Conservation (phyloP, 164 flowering plant species). For the Buxus sempervirens region DNA sequence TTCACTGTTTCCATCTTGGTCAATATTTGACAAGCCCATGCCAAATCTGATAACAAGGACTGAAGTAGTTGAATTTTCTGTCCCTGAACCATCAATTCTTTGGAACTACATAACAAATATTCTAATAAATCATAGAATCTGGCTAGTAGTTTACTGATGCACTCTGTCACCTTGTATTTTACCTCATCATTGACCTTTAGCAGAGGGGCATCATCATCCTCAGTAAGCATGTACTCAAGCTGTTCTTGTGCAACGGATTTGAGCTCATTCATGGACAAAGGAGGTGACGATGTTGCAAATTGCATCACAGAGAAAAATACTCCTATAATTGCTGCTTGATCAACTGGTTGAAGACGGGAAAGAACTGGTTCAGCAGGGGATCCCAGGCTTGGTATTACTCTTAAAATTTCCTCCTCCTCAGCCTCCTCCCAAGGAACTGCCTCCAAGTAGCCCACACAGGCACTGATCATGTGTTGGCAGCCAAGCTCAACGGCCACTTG, state of each 20-base stretch:
- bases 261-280: slow-evolving; percentile 45
- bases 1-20: slow-evolving; percentile 61
- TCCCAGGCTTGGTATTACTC: slow-evolving; percentile 63
- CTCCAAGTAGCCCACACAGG: slow-evolving; percentile 80
- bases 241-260: slow-evolving; percentile 87
- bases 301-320: slow-evolving; percentile 66
- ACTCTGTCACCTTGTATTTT: slow-evolving; percentile 48
- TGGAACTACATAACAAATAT: slow-evolving; percentile 25
- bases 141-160: slow-evolving; percentile 37
- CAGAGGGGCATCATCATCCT: slow-evolving; percentile 90
- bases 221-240: slow-evolving; percentile 90
- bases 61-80: slow-evolving; percentile 29
- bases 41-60: slow-evolving; percentile 54
- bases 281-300: slow-evolving; percentile 85
- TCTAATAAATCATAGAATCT: slow-evolving; percentile 47
- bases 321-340: slow-evolving; percentile 36
- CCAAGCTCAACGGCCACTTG: slow-evolving; percentile 65
- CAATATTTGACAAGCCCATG: slow-evolving; percentile 78
- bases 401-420: slow-evolving; percentile 90
- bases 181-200: slow-evolving; percentile 54
- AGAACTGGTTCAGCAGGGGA: slow-evolving; percentile 62
- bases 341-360: slow-evolving; percentile 84
- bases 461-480: slow-evolving; percentile 47
- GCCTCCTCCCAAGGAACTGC: slow-evolving; percentile 99
- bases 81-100: slow-evolving; percentile 19